These are phyloP conservation scores for Xylaria multiplex DNA, from an alignment of 2,329 filamentous ascomycete species.

Conservation along the genomic window DNA sequence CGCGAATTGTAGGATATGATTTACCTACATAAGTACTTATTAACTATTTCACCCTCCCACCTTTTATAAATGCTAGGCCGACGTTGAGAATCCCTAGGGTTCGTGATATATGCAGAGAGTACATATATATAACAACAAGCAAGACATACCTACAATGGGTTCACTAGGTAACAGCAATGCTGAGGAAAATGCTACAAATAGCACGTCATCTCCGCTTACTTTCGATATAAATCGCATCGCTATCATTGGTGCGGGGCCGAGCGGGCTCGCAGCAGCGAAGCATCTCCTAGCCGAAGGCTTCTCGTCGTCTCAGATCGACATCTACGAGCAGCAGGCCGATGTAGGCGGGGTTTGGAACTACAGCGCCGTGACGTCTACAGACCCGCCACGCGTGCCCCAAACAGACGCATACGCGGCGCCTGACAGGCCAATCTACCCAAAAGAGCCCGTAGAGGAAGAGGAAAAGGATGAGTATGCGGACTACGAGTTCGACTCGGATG, in stretches of 20 bases:
- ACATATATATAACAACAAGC: not conserved
- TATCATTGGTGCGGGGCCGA: slow-evolving; percentile 84
- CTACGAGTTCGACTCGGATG: slow-evolving; percentile 37
- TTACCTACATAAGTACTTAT: not conserved
- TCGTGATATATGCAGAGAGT: not conserved
- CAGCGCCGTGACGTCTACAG: slow-evolving; percentile 57
- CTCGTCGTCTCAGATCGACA: slow-evolving; percentile 72
- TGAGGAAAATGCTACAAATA: slow-evolving; percentile 1
- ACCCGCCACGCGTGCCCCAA: slow-evolving; percentile 70
- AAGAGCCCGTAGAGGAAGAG: slow-evolving; percentile 34
- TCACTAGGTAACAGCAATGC: slow-evolving; percentile 27
- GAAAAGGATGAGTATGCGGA: slow-evolving; percentile 33
- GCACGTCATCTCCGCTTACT: slow-evolving; percentile 5
- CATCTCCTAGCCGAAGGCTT: slow-evolving; percentile 75
- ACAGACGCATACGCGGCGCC: slow-evolving; percentile 70
- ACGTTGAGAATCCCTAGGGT: not conserved
- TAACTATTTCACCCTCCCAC: not conserved
- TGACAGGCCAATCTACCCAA: slow-evolving; percentile 69
- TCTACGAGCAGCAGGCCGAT: slow-evolving; percentile 83
- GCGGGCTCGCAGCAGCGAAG: slow-evolving; percentile 81
- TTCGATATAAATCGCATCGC: slow-evolving; percentile 72
- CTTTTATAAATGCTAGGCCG: not conserved
- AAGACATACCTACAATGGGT: slow-evolving; percentile 35
- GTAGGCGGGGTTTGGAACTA: slow-evolving; percentile 92
- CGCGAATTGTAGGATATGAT: not conserved